Evolutionary conservation across 768 basidiomycete genomes (phyloP).

Genomic region (Psilocybe cubensis): DNA sequence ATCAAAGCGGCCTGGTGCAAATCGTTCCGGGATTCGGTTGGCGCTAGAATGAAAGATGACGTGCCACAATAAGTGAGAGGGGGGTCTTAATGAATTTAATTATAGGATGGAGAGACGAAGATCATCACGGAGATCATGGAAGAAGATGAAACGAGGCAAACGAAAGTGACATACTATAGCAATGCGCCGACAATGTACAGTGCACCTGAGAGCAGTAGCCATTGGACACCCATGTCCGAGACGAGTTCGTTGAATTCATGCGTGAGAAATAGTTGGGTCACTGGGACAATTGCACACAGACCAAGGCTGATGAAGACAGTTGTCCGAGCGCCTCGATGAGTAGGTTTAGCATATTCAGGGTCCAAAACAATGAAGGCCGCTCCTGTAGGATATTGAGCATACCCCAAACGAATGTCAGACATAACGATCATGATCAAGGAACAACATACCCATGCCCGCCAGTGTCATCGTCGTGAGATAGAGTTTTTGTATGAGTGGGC

Average conservation of each 20-base stretch:
- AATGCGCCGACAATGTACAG: conserved; percentile 82
- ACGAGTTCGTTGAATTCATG: conserved; percentile 62
- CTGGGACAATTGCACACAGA: conserved; percentile 67
- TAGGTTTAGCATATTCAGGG: conserved; percentile 76
- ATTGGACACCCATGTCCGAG: conserved; percentile 69
- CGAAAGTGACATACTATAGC: conserved; percentile 66
- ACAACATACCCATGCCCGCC: conserved; percentile 59
- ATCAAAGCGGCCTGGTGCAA: conserved; percentile 80
- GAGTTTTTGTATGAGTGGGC: conserved; percentile 51
- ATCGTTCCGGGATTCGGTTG: conserved; percentile 78
- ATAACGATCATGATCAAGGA: conserved; percentile 20
- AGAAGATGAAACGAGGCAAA: conserved; percentile 22
- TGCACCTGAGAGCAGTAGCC: conserved; percentile 69
- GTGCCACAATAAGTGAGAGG: conserved; percentile 15
- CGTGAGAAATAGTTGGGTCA: conserved; percentile 61
- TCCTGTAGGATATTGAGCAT: conserved; percentile 39
- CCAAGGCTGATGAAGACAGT: conserved; percentile 81
- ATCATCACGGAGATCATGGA: conserved; percentile 23
- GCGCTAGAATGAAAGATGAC: conserved; percentile 56
- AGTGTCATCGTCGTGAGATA: conserved; percentile 57
- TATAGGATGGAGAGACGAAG: conserved; percentile 15
- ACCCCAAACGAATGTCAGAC: conserved; percentile 23
- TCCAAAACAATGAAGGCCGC: conserved; percentile 78
- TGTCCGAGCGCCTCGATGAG: conserved; percentile 78
- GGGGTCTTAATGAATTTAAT: conserved; percentile 14